Evolutionary conservation across 2,329 filamentous ascomycete genomes (phyloP).

Genomic region (Nothopassalora personata): DNA sequence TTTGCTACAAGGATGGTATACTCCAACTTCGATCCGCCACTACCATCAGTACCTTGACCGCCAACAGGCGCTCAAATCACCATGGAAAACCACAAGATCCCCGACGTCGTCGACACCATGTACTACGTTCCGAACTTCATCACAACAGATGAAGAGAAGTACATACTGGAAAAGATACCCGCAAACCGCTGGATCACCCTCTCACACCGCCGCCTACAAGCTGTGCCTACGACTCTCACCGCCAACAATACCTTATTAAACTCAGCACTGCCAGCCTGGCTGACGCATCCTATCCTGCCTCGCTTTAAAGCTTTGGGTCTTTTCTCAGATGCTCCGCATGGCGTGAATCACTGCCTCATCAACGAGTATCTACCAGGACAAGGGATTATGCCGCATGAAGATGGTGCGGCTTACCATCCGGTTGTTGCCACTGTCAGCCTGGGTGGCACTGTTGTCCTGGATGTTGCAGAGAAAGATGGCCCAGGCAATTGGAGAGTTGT

Average conservation of each 20-base stretch:
- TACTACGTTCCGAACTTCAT: conserved; percentile 90
- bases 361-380: conserved; percentile 86
- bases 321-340: conserved; percentile 64
- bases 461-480: conserved; percentile 53
- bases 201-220: conserved; percentile 83
- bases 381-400: conserved; percentile 97
- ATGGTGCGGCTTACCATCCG: conserved; percentile 79
- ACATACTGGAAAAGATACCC: conserved; percentile 62
- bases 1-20: neutral
- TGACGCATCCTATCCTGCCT: conserved; percentile 63
- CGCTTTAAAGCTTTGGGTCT: conserved; percentile 48
- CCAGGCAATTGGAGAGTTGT: conserved; percentile 56
- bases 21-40: neutral
- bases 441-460: conserved; percentile 69
- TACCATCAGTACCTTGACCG: neutral
- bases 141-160: conserved; percentile 64
- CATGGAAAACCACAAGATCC: conserved; percentile 19
- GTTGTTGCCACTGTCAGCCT: conserved; percentile 89
- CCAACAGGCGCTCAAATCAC: neutral
- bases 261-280: conserved; percentile 66
- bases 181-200: conserved; percentile 72
- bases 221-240: conserved; percentile 79
- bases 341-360: conserved; percentile 85
- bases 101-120: conserved; percentile 44
- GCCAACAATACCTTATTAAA: conserved; percentile 68